Base-by-base conservation (phyloP, 805 yeast species). In the Gaillardinia entomophila region DNA sequence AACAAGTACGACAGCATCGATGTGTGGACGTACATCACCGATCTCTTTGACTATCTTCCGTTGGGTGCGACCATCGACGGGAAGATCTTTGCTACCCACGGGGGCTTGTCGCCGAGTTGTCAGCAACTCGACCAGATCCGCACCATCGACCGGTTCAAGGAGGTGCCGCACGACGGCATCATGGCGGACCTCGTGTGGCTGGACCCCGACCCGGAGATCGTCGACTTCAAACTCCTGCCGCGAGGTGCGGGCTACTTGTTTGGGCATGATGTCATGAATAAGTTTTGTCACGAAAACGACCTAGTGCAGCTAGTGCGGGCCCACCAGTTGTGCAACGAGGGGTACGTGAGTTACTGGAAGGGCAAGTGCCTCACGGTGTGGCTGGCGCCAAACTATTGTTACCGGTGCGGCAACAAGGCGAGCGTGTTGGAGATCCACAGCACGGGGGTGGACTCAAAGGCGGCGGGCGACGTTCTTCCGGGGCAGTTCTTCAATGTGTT, bases 121-220 rank as follows among this genome's bases (percentile, higher is more conserved):
- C 97, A 90, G 51, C 84, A 92, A 6, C 72, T 92, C 15, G 97
- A 92, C 53, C 97, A 94, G 43, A 86, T 92, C 32, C 71, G 83
- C 41, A 79, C 92, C 12, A 80, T 94, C 6, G 98, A 92, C 57
- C 57, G 99, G 37, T 90, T 88, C 53, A 76, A 80, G 43, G 99
- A 92, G 55, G 87, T 94, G 10, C 99, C 99, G 0, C 98, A 94
- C 47, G 98, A 92, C 55, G 99, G 99, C 0, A 95, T 97, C 12
- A 92, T 92, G 97, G 98, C 98, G 1, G 99, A 92, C 56, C 65
- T 92, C 31, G 97, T 92, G 13, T 92, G 99, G 99, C 81, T 92
- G 15, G 99, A 92, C 52, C 99, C 99, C 0, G 97, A 94, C 56
- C 82, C 84, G 20, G 85, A 82, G 35, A 66, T 67, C 35, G 47